Conservation (phyloP, 2,329 filamentous ascomycete genomes). For the Trichoderma sp. region DNA sequence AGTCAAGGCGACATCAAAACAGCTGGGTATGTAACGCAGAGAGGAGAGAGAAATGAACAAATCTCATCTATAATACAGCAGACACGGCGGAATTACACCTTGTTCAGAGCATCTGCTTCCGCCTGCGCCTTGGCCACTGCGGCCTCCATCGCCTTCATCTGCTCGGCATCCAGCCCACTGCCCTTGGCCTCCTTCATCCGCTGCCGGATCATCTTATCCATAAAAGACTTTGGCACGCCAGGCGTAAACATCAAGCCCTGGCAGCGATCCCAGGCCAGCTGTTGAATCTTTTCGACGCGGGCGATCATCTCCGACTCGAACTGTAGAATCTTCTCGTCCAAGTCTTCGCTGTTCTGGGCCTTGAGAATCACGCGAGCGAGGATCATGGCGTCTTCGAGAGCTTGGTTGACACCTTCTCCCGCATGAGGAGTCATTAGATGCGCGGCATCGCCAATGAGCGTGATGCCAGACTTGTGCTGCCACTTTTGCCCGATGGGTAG, state of each 20-base stretch:
- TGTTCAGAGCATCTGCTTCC: slow-evolving; percentile 13
- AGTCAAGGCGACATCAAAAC: not conserved
- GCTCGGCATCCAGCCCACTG: not conserved
- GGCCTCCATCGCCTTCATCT: slow-evolving; percentile 6
- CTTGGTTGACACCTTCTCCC: slow-evolving; percentile 32
- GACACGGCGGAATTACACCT: not conserved
- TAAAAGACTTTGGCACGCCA: slow-evolving; percentile 48
- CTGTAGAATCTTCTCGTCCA: slow-evolving; percentile 42
- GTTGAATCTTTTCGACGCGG: slow-evolving; percentile 44
- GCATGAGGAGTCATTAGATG: slow-evolving; percentile 35
- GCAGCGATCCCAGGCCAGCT: slow-evolving; percentile 51
- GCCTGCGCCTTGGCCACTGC: slow-evolving; percentile 20
- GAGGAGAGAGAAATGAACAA: not conserved
- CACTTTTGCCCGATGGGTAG: slow-evolving; percentile 53
- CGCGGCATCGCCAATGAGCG: slow-evolving; percentile 26
- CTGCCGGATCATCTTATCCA: slow-evolving; percentile 44
- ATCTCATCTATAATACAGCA: not conserved
- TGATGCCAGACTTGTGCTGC: slow-evolving; percentile 21
- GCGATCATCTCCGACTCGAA: slow-evolving; percentile 48
- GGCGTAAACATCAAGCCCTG: slow-evolving; percentile 53
- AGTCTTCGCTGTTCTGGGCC: slow-evolving; percentile 33
- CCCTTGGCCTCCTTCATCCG: not conserved
- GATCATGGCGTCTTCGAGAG: slow-evolving; percentile 56
- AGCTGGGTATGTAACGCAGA: not conserved
- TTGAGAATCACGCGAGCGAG: slow-evolving; percentile 51